Base-by-base conservation (phyloP, 257 asterid species). In the Prunella vulgaris region DNA sequence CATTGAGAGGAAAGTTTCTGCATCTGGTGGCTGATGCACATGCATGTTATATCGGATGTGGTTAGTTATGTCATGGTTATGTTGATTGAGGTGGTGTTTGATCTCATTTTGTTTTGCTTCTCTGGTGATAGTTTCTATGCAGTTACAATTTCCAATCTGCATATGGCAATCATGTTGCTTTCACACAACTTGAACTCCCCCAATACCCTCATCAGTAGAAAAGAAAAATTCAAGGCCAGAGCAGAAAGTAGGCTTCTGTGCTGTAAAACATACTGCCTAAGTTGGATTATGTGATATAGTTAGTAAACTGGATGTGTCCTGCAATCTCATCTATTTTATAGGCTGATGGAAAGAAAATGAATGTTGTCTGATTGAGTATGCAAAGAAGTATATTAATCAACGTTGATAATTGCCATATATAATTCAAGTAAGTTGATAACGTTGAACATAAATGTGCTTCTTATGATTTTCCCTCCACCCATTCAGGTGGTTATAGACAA, bases 401-500 rank as follows among this genome's bases (percentile, higher is more conserved):
- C 18, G 22, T 53, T 18, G 35, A 24, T 7, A 38, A 42, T 40
- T 28, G 5, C 57, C 22, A 49, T n/a, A 35, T n/a, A 46, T 48
- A 46, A 40, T 30, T 67, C 51, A n/a, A 15, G 66, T 13, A 40
- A 62, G 27, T 63, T 28, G 56, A 25, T 14, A 33, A 24, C 22
- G 28, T 38, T 52, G 14, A 21, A 18, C 60, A 38, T 10, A 44
- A 33, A 22, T 10, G 65, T 18, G 57, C 63, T 54, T 56, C 58
- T 53, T 60, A 56, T 8, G n/a, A 32, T 54, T 48, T 15, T 30
- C 30, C 33, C 21, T 18, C 62, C 33, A 48, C 35, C 53, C 18
- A 12, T 71, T 3, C 71, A 90, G 97, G 94, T 90, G 76, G 95
- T 85, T 35, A 6, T 86, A 53, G 95, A 90, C 84, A 90, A 80